phyloP scores from a whole-genome alignment of 2,329 filamentous ascomycete genomes.

The Cercospora sp. region DNA sequence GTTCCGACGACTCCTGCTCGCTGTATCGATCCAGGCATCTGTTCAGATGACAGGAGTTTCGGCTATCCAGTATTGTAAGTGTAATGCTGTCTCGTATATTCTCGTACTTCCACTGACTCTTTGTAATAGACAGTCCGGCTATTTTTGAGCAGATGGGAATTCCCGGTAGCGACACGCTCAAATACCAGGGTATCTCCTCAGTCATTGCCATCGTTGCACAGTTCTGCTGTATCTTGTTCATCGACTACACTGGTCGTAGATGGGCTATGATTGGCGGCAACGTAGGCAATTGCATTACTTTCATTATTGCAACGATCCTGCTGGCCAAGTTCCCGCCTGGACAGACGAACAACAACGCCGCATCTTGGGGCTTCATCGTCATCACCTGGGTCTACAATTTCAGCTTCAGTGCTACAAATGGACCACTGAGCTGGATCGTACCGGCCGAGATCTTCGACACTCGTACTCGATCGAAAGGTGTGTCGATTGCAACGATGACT shows the following conservation, averaged over 20 bases:
- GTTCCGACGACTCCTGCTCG: constrained; percentile 71
- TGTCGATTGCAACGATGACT: constrained; percentile 71
- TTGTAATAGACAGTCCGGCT: constrained; percentile 42
- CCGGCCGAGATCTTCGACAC: constrained; percentile 63
- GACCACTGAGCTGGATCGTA: constrained; percentile 60
- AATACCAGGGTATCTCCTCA: constrained; percentile 74
- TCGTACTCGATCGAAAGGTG: constrained; percentile 67
- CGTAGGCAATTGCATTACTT: constrained; percentile 67
- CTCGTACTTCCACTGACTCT: not conserved
- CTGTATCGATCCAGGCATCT: constrained; percentile 64
- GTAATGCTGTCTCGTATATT: not conserved
- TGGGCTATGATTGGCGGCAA: constrained; percentile 73
- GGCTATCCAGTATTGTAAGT: constrained; percentile 68
- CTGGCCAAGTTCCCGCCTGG: constrained; percentile 63
- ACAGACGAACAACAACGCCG: constrained; percentile 51
- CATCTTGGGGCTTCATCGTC: constrained; percentile 73
- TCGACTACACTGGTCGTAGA: constrained; percentile 70
- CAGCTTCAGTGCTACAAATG: constrained; percentile 69
- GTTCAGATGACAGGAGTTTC: constrained; percentile 76
- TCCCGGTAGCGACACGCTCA: constrained; percentile 61
- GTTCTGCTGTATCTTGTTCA: constrained; percentile 65
- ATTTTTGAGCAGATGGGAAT: constrained; percentile 69
- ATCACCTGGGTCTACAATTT: constrained; percentile 81
- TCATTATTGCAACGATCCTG: constrained; percentile 65
- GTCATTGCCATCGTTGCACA: constrained; percentile 70